A percentile compares a stretch with the other conserved stretches of the same genome.
These are phyloP conservation scores for Globisporangium sylvaticum DNA, from an alignment of 352 stramenopile species.

Conservation along the genomic window DNA sequence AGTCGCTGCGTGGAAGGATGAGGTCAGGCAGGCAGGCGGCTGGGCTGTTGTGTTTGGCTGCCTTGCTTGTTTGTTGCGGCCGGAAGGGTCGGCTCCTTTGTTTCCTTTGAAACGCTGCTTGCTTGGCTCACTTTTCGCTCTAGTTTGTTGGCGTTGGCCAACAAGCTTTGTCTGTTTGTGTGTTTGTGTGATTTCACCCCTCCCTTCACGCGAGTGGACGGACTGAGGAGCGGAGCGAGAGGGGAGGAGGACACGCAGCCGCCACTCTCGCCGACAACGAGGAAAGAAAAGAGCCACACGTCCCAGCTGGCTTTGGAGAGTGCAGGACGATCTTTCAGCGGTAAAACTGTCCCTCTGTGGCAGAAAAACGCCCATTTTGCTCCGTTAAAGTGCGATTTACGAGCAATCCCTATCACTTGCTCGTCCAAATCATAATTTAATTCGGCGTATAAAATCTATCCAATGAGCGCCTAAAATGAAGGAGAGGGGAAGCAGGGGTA, in stretches of 20 bases:
- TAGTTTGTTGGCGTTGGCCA: not conserved
- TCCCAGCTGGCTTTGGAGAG: not conserved
- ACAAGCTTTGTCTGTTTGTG: not conserved
- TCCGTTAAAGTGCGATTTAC: not conserved
- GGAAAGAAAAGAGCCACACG: conserved; percentile 1
- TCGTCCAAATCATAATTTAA: not conserved
- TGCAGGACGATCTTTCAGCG: not conserved
- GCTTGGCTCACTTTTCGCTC: not conserved
- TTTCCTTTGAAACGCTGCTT: not conserved
- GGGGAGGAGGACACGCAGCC: conserved; percentile 7
- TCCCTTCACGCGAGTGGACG: not conserved
- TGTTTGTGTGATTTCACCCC: not conserved
- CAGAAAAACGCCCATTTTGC: not conserved
- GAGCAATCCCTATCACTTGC: not conserved
- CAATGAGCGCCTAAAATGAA: not conserved
- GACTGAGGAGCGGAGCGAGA: not conserved
- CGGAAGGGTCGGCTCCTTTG: not conserved
- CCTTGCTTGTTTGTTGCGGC: not conserved
- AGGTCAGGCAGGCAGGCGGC: not conserved
- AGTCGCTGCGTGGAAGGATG: not conserved
- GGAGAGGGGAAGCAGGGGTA: not conserved
- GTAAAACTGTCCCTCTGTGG: conserved; percentile 6
- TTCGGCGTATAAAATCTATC: not conserved
- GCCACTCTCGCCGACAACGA: not conserved
- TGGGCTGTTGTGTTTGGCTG: not conserved